These are phyloP conservation scores for Leccinum subgranulosum DNA, from an alignment of 768 basidiomycete species.

Conservation along the genomic window DNA sequence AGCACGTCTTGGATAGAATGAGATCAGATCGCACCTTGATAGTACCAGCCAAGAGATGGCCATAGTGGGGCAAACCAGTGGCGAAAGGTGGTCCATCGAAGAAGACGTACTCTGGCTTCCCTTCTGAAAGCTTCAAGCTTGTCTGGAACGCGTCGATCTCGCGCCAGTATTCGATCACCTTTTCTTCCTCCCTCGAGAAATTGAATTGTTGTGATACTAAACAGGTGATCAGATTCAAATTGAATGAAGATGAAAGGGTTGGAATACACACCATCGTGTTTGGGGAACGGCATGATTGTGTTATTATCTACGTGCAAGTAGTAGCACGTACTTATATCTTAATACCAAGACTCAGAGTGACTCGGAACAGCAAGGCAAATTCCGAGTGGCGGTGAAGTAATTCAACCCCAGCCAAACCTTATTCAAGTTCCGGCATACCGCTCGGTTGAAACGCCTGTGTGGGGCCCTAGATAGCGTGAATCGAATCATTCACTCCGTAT, in stretches of 20 bases:
- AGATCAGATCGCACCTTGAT: conserved; percentile 66
- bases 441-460: too few relatives aligned
- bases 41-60: conserved; percentile 88
- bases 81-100: conserved; percentile 98
- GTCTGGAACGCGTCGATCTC: conserved; percentile 98
- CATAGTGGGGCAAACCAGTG: conserved; percentile 95
- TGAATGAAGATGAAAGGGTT: not conserved
- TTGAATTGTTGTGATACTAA: conserved; percentile 74
- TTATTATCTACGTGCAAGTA: not conserved
- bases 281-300: conserved; percentile 56
- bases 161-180: conserved; percentile 87
- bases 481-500: too few relatives aligned
- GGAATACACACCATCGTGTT: conserved; percentile 65
- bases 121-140: conserved; percentile 87
- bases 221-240: conserved; percentile 7
- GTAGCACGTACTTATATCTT: not conserved
- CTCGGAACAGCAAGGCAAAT: not conserved
- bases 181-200: conserved; percentile 87
- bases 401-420: not conserved
- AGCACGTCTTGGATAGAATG: not conserved
- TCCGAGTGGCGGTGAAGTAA: not conserved
- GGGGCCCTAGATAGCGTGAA: too few relatives aligned
- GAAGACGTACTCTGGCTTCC: conserved; percentile 87
- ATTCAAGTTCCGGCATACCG: too few relatives aligned
- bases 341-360: not conserved